Base-by-base conservation (phyloP, 1,284 basidiomycete species). In the Sanguinoderma infundibulare region DNA sequence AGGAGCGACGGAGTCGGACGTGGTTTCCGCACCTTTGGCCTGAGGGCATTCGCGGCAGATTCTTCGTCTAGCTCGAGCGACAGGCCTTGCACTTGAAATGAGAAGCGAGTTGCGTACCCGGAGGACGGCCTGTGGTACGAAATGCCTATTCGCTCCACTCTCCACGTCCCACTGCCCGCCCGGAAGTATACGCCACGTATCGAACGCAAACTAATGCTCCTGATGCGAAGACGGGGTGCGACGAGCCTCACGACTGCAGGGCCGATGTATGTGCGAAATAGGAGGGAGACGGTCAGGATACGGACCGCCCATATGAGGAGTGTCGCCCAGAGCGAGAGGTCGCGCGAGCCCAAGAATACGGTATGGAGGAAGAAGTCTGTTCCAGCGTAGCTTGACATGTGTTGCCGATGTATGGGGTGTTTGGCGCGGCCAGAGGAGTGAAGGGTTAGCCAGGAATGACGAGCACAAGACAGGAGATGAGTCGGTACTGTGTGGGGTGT, bases 131-230 rank as follows among this genome's bases (percentile, higher is more conserved):
- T 74, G 67, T 78, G 77, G 65, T 81, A 86, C 51, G 81, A 79
- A 68, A 87, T 85, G 40, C 86, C 83, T 55, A 92, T 83, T 55
- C 91, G 86, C 60, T 92, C 89, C 14, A 89, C 78, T 44, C 79
- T 82, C 75, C 83, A 83, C 40, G 81, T 84, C 56, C 80, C 77
- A 54, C 72, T 75, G 42, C 86, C 84, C 42, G 77, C 78, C 53
- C 83, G 81, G 60, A 91, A 81, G 74, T 89, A 91, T 38, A 92
- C 77, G 26, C 91, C 90, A 50, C 89, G 85, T 64, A 92, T 85
- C 26, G 91, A 92, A 55, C 89, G 83, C 44, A 90, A 76, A 70
- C 91, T 92, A 59, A 92, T 81, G 69, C 87, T 91, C 44, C 86
- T 82, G 32, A 91, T 80, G 22, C 85, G 85, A 61, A 92, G 77